phyloP scores from a whole-genome alignment of 2,329 filamentous ascomycete species.

The Penicillium sclerotigenum region DNA sequence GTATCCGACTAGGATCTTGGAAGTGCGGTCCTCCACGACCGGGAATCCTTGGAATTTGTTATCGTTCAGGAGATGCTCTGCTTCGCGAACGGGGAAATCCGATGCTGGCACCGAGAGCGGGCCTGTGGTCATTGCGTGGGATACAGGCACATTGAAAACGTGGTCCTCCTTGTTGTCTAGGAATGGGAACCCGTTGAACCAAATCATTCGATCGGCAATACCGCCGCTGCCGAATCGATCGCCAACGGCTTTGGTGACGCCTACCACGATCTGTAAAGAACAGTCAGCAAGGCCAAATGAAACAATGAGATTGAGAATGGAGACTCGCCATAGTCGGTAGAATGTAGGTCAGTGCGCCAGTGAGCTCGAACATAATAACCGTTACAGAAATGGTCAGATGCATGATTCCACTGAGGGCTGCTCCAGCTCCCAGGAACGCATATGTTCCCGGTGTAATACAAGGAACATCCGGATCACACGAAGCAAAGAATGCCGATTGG shows the following conservation, averaged over 20 bases:
- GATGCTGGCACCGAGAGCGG: slow-evolving; percentile 70
- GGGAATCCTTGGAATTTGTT: slow-evolving; percentile 91
- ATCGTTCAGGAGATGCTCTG: slow-evolving; percentile 72
- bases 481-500: slow-evolving; percentile 75
- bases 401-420: slow-evolving; percentile 93
- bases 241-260: slow-evolving; percentile 89
- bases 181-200: slow-evolving; percentile 96
- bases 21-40: slow-evolving; percentile 70
- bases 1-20: slow-evolving; percentile 78
- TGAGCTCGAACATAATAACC: slow-evolving; percentile 99
- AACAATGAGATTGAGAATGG: background rate
- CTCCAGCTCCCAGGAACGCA: slow-evolving; percentile 88
- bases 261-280: slow-evolving; percentile 71
- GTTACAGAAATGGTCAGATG: slow-evolving; percentile 95
- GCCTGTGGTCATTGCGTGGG: slow-evolving; percentile 78
- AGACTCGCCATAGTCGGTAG: slow-evolving; percentile 78
- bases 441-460: slow-evolving; percentile 98
- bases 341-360: slow-evolving; percentile 95
- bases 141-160: slow-evolving; percentile 91
- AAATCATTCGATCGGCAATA: slow-evolving; percentile 97
- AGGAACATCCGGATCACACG: slow-evolving; percentile 84
- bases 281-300: background rate
- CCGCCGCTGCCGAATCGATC: slow-evolving; percentile 92
- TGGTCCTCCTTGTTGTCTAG: slow-evolving; percentile 97
- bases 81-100: slow-evolving; percentile 70